Conservation (phyloP, 495 filamentous ascomycete species). For the Rhypophila decipiens region DNA sequence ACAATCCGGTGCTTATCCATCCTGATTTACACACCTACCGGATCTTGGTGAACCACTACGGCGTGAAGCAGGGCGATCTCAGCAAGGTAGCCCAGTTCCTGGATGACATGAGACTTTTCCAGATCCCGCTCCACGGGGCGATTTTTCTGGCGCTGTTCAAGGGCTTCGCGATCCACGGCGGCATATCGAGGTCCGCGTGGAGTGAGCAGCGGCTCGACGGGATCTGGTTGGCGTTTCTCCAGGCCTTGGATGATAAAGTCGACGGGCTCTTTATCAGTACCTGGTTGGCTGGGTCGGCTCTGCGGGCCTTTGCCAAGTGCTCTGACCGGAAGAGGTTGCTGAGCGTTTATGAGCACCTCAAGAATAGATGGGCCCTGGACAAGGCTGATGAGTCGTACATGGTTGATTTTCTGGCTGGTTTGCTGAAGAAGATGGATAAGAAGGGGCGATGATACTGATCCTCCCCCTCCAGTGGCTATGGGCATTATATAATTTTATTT, state of each 20-base stretch:
- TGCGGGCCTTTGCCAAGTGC: slow-evolving; percentile 42
- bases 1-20: slow-evolving; percentile 42
- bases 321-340: slow-evolving; percentile 27
- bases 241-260: slow-evolving; percentile 30
- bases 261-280: slow-evolving; percentile 36
- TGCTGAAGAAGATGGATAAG: too few relatives aligned
- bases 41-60: slow-evolving; percentile 54
- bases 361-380: slow-evolving; percentile 29
- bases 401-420: slow-evolving; percentile 21
- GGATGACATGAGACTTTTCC: slow-evolving; percentile 56
- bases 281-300: slow-evolving; percentile 43
- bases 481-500: too few relatives aligned
- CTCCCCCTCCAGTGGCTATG: too few relatives aligned
- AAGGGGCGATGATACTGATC: too few relatives aligned
- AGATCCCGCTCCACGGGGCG: slow-evolving; percentile 51
- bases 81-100: slow-evolving; percentile 50
- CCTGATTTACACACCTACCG: slow-evolving; percentile 61
- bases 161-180: slow-evolving; percentile 67
- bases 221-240: slow-evolving; percentile 40
- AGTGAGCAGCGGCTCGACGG: slow-evolving; percentile 49
- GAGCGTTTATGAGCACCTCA: slow-evolving; percentile 36
- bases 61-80: slow-evolving; percentile 49
- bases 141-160: slow-evolving; percentile 66
- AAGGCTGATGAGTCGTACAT: slow-evolving; percentile 30
- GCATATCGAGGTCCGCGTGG: slow-evolving; percentile 57